A percentile compares a stretch with the other conserved stretches of the same genome.
Evolutionary conservation across 768 basidiomycete genomes (phyloP).

Genomic region (Crucibulum laeve): DNA sequence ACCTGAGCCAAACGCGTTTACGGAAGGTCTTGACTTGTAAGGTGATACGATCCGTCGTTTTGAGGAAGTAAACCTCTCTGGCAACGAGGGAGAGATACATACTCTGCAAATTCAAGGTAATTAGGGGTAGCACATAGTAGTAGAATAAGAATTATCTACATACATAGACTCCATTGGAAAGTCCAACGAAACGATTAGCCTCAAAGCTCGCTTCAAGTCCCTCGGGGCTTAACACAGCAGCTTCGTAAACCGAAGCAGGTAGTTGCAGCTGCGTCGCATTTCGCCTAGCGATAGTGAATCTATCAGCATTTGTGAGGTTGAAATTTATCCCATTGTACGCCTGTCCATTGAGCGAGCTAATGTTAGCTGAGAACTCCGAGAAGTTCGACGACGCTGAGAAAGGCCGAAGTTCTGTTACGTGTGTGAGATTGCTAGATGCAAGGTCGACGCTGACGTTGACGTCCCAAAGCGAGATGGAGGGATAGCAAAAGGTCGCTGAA

Average conservation of each 20-base stretch:
- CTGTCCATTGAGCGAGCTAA: slow-evolving; percentile 34
- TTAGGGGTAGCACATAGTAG: not conserved
- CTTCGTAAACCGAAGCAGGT: slow-evolving; percentile 48
- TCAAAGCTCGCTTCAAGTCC: slow-evolving; percentile 35
- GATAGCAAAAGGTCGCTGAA: slow-evolving; percentile 45
- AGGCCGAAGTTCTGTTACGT: slow-evolving; percentile 34
- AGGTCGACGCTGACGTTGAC: slow-evolving; percentile 41
- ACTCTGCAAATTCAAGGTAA: slow-evolving; percentile 19
- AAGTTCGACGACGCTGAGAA: slow-evolving; percentile 33
- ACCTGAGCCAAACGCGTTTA: slow-evolving; percentile 49
- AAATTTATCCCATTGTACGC: slow-evolving; percentile 56
- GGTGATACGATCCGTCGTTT: slow-evolving; percentile 25
- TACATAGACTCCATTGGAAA: slow-evolving; percentile 46
- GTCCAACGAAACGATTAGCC: slow-evolving; percentile 27
- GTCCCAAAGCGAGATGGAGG: slow-evolving; percentile 38
- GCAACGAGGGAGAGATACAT: slow-evolving; percentile 48
- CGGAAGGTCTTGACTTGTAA: slow-evolving; percentile 39
- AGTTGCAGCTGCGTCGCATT: slow-evolving; percentile 44
- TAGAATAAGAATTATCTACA: slow-evolving; percentile 13
- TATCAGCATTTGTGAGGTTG: slow-evolving; percentile 34
- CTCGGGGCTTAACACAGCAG: slow-evolving; percentile 30
- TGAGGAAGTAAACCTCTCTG: slow-evolving; percentile 46
- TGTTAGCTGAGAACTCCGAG: slow-evolving; percentile 36
- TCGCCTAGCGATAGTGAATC: slow-evolving; percentile 32
- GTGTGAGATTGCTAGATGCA: slow-evolving; percentile 35